Conservation (phyloP, 805 yeast species). For the Candida corydali region DNA sequence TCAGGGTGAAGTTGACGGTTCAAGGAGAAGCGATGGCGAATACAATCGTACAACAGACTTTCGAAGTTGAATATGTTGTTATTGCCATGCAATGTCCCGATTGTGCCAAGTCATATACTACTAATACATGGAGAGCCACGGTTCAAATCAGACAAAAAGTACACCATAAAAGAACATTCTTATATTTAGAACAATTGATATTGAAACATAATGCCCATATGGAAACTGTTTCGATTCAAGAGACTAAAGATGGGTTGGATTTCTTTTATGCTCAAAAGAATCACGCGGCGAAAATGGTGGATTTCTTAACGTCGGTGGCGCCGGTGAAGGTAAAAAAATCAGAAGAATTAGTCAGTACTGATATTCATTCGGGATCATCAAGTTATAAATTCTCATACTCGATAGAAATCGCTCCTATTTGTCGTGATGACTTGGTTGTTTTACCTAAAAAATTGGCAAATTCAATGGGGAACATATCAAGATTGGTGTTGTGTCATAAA, state of each 20-base stretch:
- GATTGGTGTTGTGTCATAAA: constrained; percentile 80
- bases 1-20: constrained; percentile 84
- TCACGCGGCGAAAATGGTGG: constrained; percentile 92
- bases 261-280: constrained; percentile 84
- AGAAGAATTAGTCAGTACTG: constrained; percentile 86
- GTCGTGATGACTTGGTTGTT: constrained; percentile 94
- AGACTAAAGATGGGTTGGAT: constrained; percentile 90
- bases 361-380: constrained; percentile 86
- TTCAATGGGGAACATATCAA: constrained; percentile 75
- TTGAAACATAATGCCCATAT: constrained; percentile 89
- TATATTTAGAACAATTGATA: constrained; percentile 92
- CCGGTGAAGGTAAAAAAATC: constrained; percentile 83
- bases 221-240: constrained; percentile 90
- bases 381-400: constrained; percentile 89
- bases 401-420: constrained; percentile 91
- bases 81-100: constrained; percentile 97
- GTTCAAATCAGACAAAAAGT: constrained; percentile 98
- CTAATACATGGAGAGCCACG: constrained; percentile 97
- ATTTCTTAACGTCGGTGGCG: constrained; percentile 77
- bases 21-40: constrained; percentile 95
- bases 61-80: constrained; percentile 91
- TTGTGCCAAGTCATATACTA: constrained; percentile 95
- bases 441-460: constrained; percentile 85
- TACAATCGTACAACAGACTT: constrained; percentile 88
- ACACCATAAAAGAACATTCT: constrained; percentile 91